These are phyloP conservation scores for Zymoseptoria tritici DNA, from an alignment of 2,329 filamentous ascomycete species.

Conservation along the genomic window DNA sequence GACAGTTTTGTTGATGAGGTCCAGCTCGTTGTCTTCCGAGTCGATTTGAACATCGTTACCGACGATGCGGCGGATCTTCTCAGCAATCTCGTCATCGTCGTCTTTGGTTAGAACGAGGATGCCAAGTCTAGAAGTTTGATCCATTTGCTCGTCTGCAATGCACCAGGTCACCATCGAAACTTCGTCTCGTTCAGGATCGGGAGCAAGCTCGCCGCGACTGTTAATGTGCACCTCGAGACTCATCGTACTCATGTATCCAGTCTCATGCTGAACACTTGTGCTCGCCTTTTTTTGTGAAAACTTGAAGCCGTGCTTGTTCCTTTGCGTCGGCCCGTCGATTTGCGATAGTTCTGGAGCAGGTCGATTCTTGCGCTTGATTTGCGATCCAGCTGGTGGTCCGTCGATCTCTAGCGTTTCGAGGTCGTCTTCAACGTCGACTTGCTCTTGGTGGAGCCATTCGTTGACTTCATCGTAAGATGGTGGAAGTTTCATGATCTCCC, in stretches of 20 bases:
- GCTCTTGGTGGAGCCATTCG: conserved; percentile 52
- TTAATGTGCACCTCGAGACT: conserved; percentile 90
- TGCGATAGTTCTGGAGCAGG: conserved; percentile 57
- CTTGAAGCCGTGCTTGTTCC: conserved; percentile 73
- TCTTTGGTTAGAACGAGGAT: conserved; percentile 56
- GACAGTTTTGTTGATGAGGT: conserved; percentile 76
- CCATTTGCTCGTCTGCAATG: conserved; percentile 55
- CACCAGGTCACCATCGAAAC: conserved; percentile 88
- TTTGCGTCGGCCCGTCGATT: conserved; percentile 81
- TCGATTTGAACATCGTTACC: conserved; percentile 53
- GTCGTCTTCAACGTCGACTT: conserved; percentile 10
- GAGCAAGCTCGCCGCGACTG: conserved; percentile 68
- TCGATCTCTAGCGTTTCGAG: conserved; percentile 23
- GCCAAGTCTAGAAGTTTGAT: conserved; percentile 61
- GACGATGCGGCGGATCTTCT: conserved; percentile 56
- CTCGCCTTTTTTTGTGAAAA: conserved; percentile 70
- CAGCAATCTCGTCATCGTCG: conserved; percentile 51
- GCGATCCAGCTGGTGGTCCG: conserved; percentile 23
- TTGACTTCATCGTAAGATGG: conserved; percentile 64
- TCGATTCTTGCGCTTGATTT: conserved; percentile 28
- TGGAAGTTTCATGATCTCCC: conserved; percentile 68
- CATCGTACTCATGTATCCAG: conserved; percentile 94
- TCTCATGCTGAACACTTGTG: conserved; percentile 72
- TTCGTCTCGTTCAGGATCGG: conserved; percentile 86
- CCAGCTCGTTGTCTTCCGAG: conserved; percentile 71